Evolutionary conservation across 2,329 filamentous ascomycete genomes (phyloP).

Genomic region (Cladorrhinum sp.): DNA sequence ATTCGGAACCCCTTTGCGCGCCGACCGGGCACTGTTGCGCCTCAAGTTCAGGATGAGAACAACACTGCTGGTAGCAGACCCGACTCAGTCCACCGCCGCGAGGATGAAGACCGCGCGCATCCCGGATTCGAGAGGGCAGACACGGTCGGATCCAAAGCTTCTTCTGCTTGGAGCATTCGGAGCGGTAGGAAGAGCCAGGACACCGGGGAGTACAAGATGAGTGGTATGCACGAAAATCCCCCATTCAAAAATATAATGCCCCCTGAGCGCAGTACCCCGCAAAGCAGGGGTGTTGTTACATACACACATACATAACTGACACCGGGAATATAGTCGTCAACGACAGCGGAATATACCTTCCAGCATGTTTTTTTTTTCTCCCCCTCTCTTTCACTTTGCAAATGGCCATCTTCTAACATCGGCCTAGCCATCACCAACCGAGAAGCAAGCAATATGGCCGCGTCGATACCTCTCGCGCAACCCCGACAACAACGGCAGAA

Average conservation of each 20-base stretch:
- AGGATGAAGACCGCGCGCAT: constrained; percentile 45
- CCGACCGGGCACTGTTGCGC: constrained; percentile 47
- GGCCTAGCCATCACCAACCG: constrained; percentile 75
- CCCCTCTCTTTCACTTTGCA: background rate
- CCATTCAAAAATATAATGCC: constrained; percentile 5
- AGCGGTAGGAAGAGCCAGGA: constrained; percentile 57
- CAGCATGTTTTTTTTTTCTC: constrained; percentile 56
- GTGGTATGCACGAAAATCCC: constrained; percentile 55
- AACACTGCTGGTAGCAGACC: constrained; percentile 33
- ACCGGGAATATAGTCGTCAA: constrained; percentile 69
- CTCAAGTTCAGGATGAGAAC: constrained; percentile 49
- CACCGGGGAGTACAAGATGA: constrained; percentile 74
- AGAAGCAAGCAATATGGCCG: constrained; percentile 79
- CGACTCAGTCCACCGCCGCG: constrained; percentile 31
- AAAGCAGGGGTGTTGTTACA: constrained; percentile 10
- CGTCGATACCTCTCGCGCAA: constrained; percentile 52
- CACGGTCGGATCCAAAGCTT: constrained; percentile 59
- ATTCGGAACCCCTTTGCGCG: constrained; percentile 68
- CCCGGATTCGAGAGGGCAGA: constrained; percentile 60
- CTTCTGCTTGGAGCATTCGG: constrained; percentile 60
- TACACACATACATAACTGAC: constrained; percentile 10
- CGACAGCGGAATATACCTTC: constrained; percentile 90
- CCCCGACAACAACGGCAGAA: constrained; percentile 37
- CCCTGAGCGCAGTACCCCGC: background rate
- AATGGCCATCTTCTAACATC: background rate